Conservation (phyloP, 768 basidiomycete genomes). For the Boletus reticuloceps region DNA sequence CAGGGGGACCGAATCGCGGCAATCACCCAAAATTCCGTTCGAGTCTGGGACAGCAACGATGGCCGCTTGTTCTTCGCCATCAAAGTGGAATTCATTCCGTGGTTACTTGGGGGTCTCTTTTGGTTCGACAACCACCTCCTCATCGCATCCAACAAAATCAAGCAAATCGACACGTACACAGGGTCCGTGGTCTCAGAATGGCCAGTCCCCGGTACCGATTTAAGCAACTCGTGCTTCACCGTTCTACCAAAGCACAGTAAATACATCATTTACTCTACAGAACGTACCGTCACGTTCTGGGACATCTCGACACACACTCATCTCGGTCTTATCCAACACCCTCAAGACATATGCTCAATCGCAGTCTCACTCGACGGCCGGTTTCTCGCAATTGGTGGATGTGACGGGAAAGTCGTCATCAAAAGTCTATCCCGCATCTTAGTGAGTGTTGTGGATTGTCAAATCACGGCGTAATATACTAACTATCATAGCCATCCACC, state of each 20-base stretch:
- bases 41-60: neutral
- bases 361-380: neutral
- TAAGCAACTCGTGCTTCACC: neutral
- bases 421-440: neutral
- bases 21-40: neutral
- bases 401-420: neutral
- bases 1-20: neutral
- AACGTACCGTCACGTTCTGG: neutral
- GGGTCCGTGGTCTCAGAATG: neutral
- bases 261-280: neutral
- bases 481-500: no score
- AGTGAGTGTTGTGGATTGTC: neutral
- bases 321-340: neutral
- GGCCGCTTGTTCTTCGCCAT: neutral
- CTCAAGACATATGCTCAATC: neutral
- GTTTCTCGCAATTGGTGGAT: neutral
- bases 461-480: neutral
- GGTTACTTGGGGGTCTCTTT: neutral
- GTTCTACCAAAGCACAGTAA: neutral
- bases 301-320: neutral
- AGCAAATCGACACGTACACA: neutral
- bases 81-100: neutral
- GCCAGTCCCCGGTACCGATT: neutral
- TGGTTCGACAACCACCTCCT: neutral
- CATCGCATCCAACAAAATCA: neutral